Evolutionary conservation across 176 grass and related monocot species (phyloP).

Genomic region (Paspalum notatum): DNA sequence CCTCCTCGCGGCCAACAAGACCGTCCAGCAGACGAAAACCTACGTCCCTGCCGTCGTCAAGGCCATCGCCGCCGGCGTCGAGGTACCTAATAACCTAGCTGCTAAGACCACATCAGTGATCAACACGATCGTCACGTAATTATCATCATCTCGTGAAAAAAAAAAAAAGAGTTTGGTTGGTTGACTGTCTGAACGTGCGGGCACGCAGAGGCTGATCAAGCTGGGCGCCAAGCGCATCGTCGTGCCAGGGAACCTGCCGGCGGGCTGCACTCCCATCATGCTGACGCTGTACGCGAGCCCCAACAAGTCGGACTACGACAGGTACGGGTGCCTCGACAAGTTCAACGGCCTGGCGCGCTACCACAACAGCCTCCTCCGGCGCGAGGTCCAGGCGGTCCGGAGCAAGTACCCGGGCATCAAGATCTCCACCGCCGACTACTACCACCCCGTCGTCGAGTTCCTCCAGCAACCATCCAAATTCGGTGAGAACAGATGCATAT

Average conservation of each 20-base stretch:
- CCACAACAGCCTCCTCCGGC: conserved; percentile 44
- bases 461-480: not conserved
- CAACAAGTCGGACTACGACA: conserved; percentile 45
- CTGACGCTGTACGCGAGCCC: conserved; percentile 47
- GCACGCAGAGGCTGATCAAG: conserved; percentile 43
- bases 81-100: conserved; percentile 22
- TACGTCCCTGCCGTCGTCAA: conserved; percentile 47
- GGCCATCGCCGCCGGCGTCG: conserved; percentile 24
- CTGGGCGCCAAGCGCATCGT: conserved; percentile 44
- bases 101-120: no score
- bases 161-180: no score
- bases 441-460: not conserved
- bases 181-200: not conserved
- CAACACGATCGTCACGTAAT: no score
- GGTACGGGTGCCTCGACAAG: conserved; percentile 44
- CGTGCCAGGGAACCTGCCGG: conserved; percentile 42
- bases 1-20: conserved; percentile 37
- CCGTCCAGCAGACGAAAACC: not conserved
- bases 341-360: conserved; percentile 36
- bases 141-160: no score
- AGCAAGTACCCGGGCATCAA: not conserved
- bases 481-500: no score
- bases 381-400: not conserved
- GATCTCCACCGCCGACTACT: conserved; percentile 48
- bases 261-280: conserved; percentile 46